A percentile compares a stretch with the other conserved stretches of the same genome.
These are phyloP conservation scores for Nepenthes mirabilis DNA, from an alignment of 148 eudicot species.

Conservation along the genomic window DNA sequence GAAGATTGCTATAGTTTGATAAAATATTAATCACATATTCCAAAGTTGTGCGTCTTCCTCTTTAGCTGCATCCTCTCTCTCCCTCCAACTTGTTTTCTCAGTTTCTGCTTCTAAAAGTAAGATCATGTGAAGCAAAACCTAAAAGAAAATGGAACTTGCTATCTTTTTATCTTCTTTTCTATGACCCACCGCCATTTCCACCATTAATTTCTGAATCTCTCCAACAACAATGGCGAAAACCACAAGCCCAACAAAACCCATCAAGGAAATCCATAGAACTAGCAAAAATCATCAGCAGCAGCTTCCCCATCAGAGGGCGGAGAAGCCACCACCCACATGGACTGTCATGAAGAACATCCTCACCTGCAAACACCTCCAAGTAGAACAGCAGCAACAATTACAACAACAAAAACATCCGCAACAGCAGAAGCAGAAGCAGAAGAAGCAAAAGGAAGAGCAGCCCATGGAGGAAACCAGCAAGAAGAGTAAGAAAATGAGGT, in stretches of 20 bases:
- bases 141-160: slow-evolving; percentile 5
- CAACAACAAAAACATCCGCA: slow-evolving; percentile 1
- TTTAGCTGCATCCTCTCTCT: no score
- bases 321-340: slow-evolving; percentile 53
- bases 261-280: slow-evolving; percentile 26
- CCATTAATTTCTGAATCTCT: neutral
- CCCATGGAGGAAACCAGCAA: slow-evolving; percentile 22
- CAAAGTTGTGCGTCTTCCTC: no score
- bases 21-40: no score
- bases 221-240: slow-evolving; percentile 43
- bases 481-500: slow-evolving; percentile 64
- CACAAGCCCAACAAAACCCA: slow-evolving; percentile 36
- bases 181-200: neutral
- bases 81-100: no score
- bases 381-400: slow-evolving; percentile 22
- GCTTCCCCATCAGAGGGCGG: slow-evolving; percentile 1
- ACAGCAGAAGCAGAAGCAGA: slow-evolving; percentile 11
- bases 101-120: slow-evolving; percentile 1
- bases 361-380: slow-evolving; percentile 69
- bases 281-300: neutral
- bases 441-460: slow-evolving; percentile 18
- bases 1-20: no score
- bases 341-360: slow-evolving; percentile 60
- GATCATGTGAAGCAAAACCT: slow-evolving; percentile 20
- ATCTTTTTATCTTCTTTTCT: neutral